Conservation (phyloP, 345 rosid genomes). For the Rhodamnia argentea region DNA sequence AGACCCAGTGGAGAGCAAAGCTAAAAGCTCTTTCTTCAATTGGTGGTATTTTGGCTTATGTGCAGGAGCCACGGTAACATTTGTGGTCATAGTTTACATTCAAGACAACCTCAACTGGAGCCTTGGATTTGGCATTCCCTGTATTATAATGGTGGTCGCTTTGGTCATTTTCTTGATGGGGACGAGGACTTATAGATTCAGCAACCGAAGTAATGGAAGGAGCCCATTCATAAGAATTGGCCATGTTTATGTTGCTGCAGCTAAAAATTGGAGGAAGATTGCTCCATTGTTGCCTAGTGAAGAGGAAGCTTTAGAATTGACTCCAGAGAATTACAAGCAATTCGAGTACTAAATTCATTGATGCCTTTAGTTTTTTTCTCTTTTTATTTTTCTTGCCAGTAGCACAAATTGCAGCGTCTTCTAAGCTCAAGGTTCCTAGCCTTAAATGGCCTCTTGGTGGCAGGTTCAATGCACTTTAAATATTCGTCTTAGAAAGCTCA, state of each 20-base stretch:
- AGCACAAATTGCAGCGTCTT: background rate
- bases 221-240: constrained; percentile 38
- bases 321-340: constrained; percentile 6
- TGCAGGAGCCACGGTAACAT: constrained; percentile 12
- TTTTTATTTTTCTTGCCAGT: background rate
- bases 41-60: constrained; percentile 49
- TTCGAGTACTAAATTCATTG: constrained; percentile 10
- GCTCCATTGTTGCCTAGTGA: constrained; percentile 3
- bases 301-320: constrained; percentile 3
- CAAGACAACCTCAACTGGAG: constrained; percentile 51
- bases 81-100: constrained; percentile 30
- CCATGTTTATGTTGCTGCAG: constrained; percentile 27
- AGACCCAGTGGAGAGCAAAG: constrained; percentile 24
- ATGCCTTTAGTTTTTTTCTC: background rate
- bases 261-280: constrained; percentile 17
- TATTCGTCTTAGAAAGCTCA: background rate
- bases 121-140: constrained; percentile 38
- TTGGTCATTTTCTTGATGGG: constrained; percentile 29
- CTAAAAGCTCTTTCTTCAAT: constrained; percentile 43
- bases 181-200: constrained; percentile 27
- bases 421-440: background rate
- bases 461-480: background rate
- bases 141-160: constrained; percentile 24
- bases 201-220: constrained; percentile 7
- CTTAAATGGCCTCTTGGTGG: background rate